phyloP scores from a whole-genome alignment of 2,329 filamentous ascomycete genomes.

The Sporothrix dimorphospora region DNA sequence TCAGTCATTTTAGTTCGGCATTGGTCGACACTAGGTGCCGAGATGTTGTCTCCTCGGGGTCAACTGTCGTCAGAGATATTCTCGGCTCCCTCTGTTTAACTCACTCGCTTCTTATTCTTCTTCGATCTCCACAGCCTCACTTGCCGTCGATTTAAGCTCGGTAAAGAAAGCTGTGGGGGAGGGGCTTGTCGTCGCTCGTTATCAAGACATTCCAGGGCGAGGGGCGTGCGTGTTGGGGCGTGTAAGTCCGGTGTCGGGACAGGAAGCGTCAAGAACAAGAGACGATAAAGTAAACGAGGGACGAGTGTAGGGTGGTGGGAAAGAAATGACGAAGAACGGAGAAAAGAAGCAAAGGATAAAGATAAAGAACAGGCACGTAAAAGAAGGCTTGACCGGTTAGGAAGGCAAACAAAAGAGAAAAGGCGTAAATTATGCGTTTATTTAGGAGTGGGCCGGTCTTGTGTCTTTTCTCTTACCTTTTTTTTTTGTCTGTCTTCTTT shows the following conservation, averaged over 20 bases:
- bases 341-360: not conserved
- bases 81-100: not conserved
- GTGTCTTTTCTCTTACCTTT: too few species aligned
- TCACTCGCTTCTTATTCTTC: not conserved
- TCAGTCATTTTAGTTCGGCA: not conserved
- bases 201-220: not conserved
- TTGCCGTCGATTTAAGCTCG: constrained; percentile 1
- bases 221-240: not conserved
- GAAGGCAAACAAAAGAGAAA: not conserved
- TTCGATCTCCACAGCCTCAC: not conserved
- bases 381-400: not conserved
- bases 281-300: not conserved
- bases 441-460: not conserved
- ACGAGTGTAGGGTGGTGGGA: not conserved
- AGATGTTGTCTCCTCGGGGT: not conserved
- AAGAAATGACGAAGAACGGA: too few species aligned
- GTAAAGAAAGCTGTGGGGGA: not conserved
- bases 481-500: not conserved
- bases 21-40: constrained; percentile 2
- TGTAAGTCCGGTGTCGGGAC: not conserved
- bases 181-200: not conserved
- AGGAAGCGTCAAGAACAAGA: not conserved
- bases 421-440: not conserved
- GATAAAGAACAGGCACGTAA: not conserved
- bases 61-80: not conserved